phyloP scores from a whole-genome alignment of 2,329 filamentous ascomycete species.

The Pseudogymnoascus sp. region DNA sequence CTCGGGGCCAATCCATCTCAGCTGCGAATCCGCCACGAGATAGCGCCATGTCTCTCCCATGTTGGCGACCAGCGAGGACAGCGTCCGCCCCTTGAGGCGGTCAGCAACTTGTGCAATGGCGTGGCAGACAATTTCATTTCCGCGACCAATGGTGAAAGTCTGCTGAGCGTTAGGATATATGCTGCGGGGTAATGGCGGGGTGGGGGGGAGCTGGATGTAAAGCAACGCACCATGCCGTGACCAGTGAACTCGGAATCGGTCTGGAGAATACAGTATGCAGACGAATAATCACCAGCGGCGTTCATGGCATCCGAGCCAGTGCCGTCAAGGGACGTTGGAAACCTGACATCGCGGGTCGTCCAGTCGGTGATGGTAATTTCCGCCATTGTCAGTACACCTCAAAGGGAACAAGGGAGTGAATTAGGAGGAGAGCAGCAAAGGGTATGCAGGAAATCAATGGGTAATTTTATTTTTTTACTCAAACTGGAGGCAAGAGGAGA shows the following conservation, averaged over 20 bases:
- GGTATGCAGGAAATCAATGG: background rate
- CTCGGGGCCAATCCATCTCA: slow-evolving; percentile 86
- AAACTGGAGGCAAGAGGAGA: background rate
- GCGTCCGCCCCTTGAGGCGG: slow-evolving; percentile 62
- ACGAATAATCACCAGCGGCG: slow-evolving; percentile 82
- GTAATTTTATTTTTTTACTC: background rate
- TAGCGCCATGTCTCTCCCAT: slow-evolving; percentile 85
- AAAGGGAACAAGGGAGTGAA: background rate
- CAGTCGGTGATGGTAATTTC: slow-evolving; percentile 66
- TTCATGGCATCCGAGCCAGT: slow-evolving; percentile 98
- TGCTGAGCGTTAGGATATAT: background rate
- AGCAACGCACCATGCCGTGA: slow-evolving; percentile 61
- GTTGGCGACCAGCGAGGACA: slow-evolving; percentile 65
- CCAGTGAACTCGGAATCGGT: slow-evolving; percentile 65
- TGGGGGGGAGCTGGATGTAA: background rate
- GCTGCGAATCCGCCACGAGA: slow-evolving; percentile 78
- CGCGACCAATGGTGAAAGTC: slow-evolving; percentile 72
- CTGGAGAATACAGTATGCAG: slow-evolving; percentile 86
- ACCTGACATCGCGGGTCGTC: slow-evolving; percentile 65
- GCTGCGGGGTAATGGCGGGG: background rate
- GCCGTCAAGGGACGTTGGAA: slow-evolving; percentile 88
- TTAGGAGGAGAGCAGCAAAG: background rate
- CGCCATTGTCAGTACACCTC: slow-evolving; percentile 30
- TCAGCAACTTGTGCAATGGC: slow-evolving; percentile 70
- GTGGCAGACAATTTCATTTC: slow-evolving; percentile 81